Conservation (phyloP, 2,329 filamentous ascomycete species). For the Colletotrichum gloeosporioides region DNA sequence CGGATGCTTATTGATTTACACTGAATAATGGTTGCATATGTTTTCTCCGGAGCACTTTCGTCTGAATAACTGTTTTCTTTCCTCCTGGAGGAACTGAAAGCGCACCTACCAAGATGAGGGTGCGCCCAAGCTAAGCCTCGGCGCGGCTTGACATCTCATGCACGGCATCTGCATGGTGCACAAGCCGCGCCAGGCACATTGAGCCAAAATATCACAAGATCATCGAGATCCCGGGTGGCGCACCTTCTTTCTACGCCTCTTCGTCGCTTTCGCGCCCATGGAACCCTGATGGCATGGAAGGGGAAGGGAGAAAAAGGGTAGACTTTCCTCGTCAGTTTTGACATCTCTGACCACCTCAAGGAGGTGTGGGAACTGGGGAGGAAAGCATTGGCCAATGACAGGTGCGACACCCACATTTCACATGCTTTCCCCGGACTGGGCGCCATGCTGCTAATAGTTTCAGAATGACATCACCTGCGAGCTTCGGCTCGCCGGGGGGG, state of each 20-base stretch:
- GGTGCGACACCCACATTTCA: background rate
- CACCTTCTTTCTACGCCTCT: background rate
- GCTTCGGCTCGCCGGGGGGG: conserved; percentile 5
- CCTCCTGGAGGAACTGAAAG: background rate
- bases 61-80: background rate
- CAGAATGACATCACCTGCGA: conserved; percentile 21
- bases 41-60: background rate
- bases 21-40: background rate
- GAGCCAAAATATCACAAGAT: background rate
- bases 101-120: background rate
- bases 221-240: background rate
- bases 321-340: background rate
- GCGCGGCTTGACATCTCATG: background rate
- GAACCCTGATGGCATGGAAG: background rate
- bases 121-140: background rate
- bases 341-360: background rate
- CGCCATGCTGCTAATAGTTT: conserved; percentile 16
- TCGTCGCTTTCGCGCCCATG: background rate
- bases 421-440: conserved; percentile 19
- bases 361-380: background rate
- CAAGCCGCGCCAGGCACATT: background rate
- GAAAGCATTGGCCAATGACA: conserved; percentile 11
- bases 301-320: background rate
- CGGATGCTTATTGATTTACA: background rate
- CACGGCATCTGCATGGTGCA: background rate